These are phyloP conservation scores for Pythium grandisporangium DNA, from an alignment of 352 stramenopile species.

Conservation along the genomic window DNA sequence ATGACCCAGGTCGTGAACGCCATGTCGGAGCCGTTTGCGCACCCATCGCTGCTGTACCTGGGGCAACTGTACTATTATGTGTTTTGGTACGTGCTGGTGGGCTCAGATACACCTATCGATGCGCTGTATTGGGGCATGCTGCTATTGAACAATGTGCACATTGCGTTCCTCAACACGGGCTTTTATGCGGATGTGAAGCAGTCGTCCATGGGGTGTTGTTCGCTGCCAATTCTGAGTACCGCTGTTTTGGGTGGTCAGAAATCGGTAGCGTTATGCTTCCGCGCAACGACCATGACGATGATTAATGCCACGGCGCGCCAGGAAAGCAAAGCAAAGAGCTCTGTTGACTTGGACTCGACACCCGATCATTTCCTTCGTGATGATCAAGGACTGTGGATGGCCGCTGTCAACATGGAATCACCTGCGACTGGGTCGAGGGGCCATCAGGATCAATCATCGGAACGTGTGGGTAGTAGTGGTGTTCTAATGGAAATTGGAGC, in stretches of 20 bases:
- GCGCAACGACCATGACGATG: conserved; percentile 23
- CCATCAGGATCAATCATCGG: no score
- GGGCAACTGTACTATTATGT: conserved; percentile 84
- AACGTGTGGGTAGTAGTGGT: no score
- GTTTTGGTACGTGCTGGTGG: conserved; percentile 84
- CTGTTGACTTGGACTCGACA: no score
- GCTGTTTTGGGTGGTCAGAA: background rate
- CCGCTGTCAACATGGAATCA: no score
- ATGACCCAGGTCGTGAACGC: conserved; percentile 74
- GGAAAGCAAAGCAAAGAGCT: background rate
- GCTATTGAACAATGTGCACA: conserved; percentile 78
- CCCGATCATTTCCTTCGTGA: no score
- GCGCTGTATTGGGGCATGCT: conserved; percentile 78
- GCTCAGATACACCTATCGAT: conserved; percentile 73
- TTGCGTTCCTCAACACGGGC: conserved; percentile 81
- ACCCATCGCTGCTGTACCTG: conserved; percentile 78
- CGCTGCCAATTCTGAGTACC: conserved; percentile 25
- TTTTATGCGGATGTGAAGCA: conserved; percentile 80
- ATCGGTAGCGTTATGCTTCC: conserved; percentile 45
- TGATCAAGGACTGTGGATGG: no score
- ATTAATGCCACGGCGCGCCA: conserved; percentile 1
- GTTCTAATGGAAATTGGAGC: no score
- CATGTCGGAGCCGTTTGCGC: conserved; percentile 73
- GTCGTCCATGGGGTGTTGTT: conserved; percentile 34
- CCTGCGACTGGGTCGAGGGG: no score